Conservation (phyloP, 176 grass and related monocot genomes). For the Carex pumila region DNA sequence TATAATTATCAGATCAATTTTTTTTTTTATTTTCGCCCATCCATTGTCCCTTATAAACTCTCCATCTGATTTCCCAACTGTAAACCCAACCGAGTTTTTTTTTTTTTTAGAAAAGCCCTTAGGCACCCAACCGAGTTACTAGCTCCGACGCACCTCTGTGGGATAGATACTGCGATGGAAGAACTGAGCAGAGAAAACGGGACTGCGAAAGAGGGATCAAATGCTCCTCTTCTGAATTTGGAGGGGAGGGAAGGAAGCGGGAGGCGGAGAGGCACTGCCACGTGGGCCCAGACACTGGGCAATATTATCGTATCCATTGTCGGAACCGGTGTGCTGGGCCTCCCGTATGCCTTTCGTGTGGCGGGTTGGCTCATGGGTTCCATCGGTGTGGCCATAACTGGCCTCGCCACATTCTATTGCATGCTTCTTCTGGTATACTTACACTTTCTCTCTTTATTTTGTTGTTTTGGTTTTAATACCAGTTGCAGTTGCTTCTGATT, state of each 20-base stretch:
- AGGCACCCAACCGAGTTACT: too few species aligned
- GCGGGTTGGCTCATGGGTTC: slow-evolving; percentile 69
- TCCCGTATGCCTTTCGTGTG: slow-evolving; percentile 75
- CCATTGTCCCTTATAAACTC: too few species aligned
- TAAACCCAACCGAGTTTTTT: too few species aligned
- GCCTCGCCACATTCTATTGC: slow-evolving; percentile 63
- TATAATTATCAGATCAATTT: too few species aligned
- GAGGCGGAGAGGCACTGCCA: slow-evolving; percentile 30
- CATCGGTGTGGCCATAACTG: slow-evolving; percentile 52
- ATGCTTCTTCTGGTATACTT: slow-evolving; percentile 79
- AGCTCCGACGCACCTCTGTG: neutral
- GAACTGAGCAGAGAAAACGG: neutral
- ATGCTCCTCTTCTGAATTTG: slow-evolving; percentile 23
- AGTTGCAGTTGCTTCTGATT: neutral
- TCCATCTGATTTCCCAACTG: too few species aligned
- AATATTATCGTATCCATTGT: slow-evolving; percentile 90
- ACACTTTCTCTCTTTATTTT: neutral
- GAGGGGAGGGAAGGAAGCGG: neutral
- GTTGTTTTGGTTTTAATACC: neutral
- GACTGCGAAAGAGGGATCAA: neutral
- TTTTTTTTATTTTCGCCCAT: too few species aligned
- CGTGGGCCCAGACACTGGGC: slow-evolving; percentile 61
- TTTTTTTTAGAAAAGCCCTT: too few species aligned
- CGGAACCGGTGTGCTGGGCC: slow-evolving; percentile 77
- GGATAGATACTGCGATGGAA: neutral